Percentiles rank a stretch among this genome's conserved stretches.
Evolutionary conservation across 176 grass and related monocot genomes (phyloP).

Genomic region (Zea luxurians): DNA sequence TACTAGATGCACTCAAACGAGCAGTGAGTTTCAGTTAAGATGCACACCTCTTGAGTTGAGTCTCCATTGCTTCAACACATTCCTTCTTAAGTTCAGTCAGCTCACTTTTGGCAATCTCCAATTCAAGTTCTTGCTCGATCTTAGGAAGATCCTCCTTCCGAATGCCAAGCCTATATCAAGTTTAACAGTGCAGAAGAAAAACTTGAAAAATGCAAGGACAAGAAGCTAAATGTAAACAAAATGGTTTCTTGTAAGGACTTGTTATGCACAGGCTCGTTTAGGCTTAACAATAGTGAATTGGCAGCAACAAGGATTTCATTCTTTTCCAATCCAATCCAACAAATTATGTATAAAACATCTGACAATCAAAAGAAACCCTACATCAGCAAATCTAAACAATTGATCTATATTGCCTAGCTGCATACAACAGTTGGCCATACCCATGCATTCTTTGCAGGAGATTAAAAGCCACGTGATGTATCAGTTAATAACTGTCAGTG

Average conservation of each 20-base stretch:
- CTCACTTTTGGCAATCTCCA: constrained; percentile 70
- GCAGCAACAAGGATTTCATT: too few species aligned
- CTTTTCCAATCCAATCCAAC: too few species aligned
- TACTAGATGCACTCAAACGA: not conserved
- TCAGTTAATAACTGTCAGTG: too few species aligned
- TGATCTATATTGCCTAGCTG: not conserved
- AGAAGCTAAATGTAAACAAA: constrained; percentile 9
- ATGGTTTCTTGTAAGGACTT: not conserved
- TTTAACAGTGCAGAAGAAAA: constrained; percentile 28
- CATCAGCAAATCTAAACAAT: not conserved
- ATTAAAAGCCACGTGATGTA: too few species aligned
- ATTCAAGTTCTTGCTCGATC: constrained; percentile 68
- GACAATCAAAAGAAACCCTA: too few species aligned
- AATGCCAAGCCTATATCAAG: constrained; percentile 70
- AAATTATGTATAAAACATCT: too few species aligned
- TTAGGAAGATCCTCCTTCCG: constrained; percentile 76
- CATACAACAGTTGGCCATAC: too few species aligned
- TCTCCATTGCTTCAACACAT: constrained; percentile 66
- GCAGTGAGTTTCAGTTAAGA: constrained; percentile 10
- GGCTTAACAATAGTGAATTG: not conserved
- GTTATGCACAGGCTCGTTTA: not conserved
- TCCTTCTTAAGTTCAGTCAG: constrained; percentile 76
- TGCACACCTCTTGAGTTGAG: constrained; percentile 65
- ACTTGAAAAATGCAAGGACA: not conserved
- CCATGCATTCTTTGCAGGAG: too few species aligned